phyloP scores from a whole-genome alignment of 768 basidiomycete genomes.

The Neoboletus subvelutipes region DNA sequence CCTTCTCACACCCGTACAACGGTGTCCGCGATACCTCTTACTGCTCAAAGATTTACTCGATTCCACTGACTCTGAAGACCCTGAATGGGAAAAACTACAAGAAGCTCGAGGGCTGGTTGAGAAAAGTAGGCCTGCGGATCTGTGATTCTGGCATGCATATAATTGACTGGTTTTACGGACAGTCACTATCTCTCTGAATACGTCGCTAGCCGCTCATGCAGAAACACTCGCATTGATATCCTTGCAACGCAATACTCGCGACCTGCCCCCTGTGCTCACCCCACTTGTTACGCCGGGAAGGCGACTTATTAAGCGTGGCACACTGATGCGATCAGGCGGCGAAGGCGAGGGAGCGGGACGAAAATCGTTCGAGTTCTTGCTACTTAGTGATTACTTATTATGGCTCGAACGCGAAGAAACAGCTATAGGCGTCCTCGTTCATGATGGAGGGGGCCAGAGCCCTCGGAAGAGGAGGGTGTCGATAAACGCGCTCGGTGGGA shows the following conservation, averaged over 20 bases:
- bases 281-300: conserved; percentile 81
- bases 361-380: conserved; percentile 63
- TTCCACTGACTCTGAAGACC: conserved; percentile 62
- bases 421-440: conserved; percentile 18
- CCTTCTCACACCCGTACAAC: conserved; percentile 83
- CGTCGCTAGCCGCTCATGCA: conserved; percentile 74
- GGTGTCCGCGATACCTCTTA: conserved; percentile 84
- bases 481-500: conserved; percentile 24
- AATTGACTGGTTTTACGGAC: conserved; percentile 10
- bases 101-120: conserved; percentile 65
- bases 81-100: conserved; percentile 63
- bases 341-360: conserved; percentile 41
- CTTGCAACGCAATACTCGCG: conserved; percentile 73
- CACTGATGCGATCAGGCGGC: conserved; percentile 49
- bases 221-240: conserved; percentile 74
- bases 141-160: not conserved
- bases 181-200: conserved; percentile 80
- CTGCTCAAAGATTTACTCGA: conserved; percentile 77
- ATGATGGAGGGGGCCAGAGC: conserved; percentile 18
- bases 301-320: conserved; percentile 67
- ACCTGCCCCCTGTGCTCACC: conserved; percentile 74
- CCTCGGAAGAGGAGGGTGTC: conserved; percentile 20
- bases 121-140: conserved; percentile 54
- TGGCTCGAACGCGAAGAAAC: conserved; percentile 65
- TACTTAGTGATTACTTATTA: conserved; percentile 80